Evolutionary conservation across 1,139 yeast genomes (phyloP), one percentile per base, ranked within the genome.

Genomic region (Blastobotrys capitulatus): DNA sequence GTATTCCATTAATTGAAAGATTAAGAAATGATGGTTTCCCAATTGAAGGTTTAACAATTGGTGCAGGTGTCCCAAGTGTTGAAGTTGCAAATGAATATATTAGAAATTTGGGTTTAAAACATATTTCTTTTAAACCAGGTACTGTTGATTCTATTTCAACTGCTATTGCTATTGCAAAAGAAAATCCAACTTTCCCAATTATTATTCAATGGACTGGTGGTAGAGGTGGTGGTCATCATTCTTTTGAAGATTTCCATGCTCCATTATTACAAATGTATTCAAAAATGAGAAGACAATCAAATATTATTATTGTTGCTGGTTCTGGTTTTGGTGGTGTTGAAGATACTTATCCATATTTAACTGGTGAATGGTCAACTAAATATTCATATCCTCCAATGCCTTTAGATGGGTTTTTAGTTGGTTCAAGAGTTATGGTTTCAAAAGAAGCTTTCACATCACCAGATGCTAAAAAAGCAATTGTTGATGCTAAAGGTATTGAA

Each of bases 161-260:
- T 69, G 88, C 83, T 57, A 82, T 92, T 61, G 73, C 84, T 53
- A 92, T 92, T 66, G 98, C 99, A 47, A 89, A 87, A 68, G 90
- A 95, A 48, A 95, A 90, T 72, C 98, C 98, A 60, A 74, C 69
- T 54, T 92, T 94, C 89, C 98, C 98, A 58, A 87, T 92, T 64
- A 90, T 92, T 52, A 76, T 92, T 62, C 98, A 92, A 77, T 92
- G 99, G 99, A 92, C 99, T 57, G 98, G 97, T 79, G 99, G 99
- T 70, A 90, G 99, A 80, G 99, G 97, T 75, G 99, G 99, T 79
- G 99, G 99, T 66, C 99, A 92, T 70, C 99, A 92, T 72, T 90
- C 97, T 51, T 92, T 83, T 67, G 99, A 92, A 77, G 98, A 92
- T 73, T 89, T 90, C 94, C 98, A 92, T 70, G 92, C 90, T 65